Evolutionary conservation across 2,329 filamentous ascomycete species (phyloP).

Genomic region (Knoxdaviesia capensis): DNA sequence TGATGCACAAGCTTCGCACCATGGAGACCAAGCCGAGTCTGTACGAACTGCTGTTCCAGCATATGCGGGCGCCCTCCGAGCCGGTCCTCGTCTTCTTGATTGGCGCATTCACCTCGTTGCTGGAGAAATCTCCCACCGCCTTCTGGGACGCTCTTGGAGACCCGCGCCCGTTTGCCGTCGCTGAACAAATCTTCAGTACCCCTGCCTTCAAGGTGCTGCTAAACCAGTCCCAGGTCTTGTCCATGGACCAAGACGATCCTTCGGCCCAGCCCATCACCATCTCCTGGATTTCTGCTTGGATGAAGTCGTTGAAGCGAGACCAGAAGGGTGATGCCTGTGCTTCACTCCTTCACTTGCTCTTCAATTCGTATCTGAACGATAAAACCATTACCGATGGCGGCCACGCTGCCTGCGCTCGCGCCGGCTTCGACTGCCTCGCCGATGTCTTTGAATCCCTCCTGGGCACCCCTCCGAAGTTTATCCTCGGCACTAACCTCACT

Average conservation of each 20-base stretch:
- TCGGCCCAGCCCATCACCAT: constrained; percentile 35
- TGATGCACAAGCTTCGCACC: constrained; percentile 58
- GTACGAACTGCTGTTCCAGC: constrained; percentile 38
- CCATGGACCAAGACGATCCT: constrained; percentile 2
- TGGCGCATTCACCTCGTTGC: constrained; percentile 46
- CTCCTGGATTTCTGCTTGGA: constrained; percentile 60
- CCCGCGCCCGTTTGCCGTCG: constrained; percentile 58
- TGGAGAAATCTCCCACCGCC: constrained; percentile 55
- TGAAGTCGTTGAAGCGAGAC: constrained; percentile 54
- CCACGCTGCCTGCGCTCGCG: constrained; percentile 39
- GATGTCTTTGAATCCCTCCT: constrained; percentile 37
- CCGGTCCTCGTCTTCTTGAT: constrained; percentile 48
- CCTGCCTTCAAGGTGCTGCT: constrained; percentile 43
- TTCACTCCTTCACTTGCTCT: constrained; percentile 54
- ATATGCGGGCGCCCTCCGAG: constrained; percentile 30
- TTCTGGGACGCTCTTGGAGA: constrained; percentile 82
- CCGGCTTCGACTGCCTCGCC: constrained; percentile 39
- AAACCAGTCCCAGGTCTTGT: constrained; percentile 30
- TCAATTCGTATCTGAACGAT: constrained; percentile 41
- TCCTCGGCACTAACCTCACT: constrained; percentile 11
- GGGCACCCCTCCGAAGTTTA: background rate
- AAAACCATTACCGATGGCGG: constrained; percentile 32
- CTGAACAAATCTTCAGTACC: constrained; percentile 67
- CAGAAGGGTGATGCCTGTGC: constrained; percentile 66
- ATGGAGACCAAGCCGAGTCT: constrained; percentile 60